A percentile compares a stretch with the other conserved stretches of the same genome.
Conservation (phyloP, 179 eudicot species). For the Spinacia oleracea region DNA sequence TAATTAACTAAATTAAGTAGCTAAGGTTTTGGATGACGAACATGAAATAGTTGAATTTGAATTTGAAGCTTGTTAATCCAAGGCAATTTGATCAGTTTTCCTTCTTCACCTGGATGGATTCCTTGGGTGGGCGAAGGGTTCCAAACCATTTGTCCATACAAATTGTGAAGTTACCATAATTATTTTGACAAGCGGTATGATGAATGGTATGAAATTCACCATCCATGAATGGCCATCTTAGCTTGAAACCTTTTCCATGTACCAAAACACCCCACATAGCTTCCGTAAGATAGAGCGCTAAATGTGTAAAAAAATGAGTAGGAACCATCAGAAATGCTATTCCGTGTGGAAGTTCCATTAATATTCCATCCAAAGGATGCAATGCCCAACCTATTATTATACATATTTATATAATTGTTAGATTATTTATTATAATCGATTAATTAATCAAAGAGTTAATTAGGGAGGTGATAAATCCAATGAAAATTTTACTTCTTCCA, state of each 20-base stretch:
- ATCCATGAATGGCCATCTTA: constrained; percentile 24
- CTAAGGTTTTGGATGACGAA: too few relatives aligned
- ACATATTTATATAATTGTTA: too few relatives aligned
- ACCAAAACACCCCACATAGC: constrained; percentile 19
- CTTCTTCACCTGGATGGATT: background rate
- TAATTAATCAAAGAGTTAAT: too few relatives aligned
- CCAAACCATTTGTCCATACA: constrained; percentile 31
- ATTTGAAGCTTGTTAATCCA: too few relatives aligned
- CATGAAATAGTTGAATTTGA: too few relatives aligned
- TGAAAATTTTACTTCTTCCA: too few relatives aligned
- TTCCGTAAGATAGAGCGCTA: constrained; percentile 8
- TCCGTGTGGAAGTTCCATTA: constrained; percentile 26
- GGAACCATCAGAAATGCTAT: constrained; percentile 22
- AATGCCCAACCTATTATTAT: constrained; percentile 25
- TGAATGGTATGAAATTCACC: constrained; percentile 19
- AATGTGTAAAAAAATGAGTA: constrained; percentile 19
- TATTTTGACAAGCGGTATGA: constrained; percentile 21
- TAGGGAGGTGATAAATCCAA: too few relatives aligned
- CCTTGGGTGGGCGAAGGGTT: constrained; percentile 16
- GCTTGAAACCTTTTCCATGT: constrained; percentile 14
- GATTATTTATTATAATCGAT: too few relatives aligned
- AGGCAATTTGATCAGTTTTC: background rate
- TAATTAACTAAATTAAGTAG: too few relatives aligned
- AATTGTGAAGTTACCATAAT: constrained; percentile 30
- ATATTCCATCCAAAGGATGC: constrained; percentile 24